These are phyloP conservation scores for Talaromyces marneffei DNA, from an alignment of 2,329 filamentous ascomycete genomes.

Conservation along the genomic window DNA sequence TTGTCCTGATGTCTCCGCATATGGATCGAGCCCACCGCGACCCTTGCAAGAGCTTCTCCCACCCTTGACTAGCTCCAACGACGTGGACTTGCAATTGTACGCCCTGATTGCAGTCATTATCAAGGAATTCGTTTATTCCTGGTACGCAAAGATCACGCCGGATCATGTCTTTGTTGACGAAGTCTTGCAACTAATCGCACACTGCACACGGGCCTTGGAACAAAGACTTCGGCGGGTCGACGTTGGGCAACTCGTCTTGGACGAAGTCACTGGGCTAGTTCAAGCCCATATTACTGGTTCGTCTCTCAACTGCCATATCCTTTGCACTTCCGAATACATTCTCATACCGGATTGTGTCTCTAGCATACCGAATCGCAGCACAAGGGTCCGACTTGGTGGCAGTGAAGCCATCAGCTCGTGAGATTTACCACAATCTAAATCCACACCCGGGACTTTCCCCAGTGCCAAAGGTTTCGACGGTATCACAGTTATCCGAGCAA, in stretches of 20 bases:
- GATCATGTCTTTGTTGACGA: slow-evolving; percentile 85
- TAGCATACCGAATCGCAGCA: slow-evolving; percentile 69
- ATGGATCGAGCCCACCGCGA: slow-evolving; percentile 50
- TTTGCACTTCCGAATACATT: neutral
- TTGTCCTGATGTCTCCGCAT: slow-evolving; percentile 57
- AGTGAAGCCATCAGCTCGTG: slow-evolving; percentile 56
- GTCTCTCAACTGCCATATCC: slow-evolving; percentile 17
- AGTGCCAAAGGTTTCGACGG: slow-evolving; percentile 56
- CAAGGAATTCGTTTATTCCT: slow-evolving; percentile 82
- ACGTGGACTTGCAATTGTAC: slow-evolving; percentile 88
- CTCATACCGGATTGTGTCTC: slow-evolving; percentile 19
- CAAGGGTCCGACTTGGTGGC: slow-evolving; percentile 54
- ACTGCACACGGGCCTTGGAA: slow-evolving; percentile 82
- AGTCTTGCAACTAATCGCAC: slow-evolving; percentile 82
- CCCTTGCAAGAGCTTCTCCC: slow-evolving; percentile 79
- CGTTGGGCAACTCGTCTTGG: slow-evolving; percentile 72
- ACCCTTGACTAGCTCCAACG: slow-evolving; percentile 87
- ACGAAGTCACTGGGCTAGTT: slow-evolving; percentile 79
- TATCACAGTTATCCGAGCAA: slow-evolving; percentile 54
- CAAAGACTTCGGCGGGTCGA: slow-evolving; percentile 78
- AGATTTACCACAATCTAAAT: slow-evolving; percentile 76
- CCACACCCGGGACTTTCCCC: slow-evolving; percentile 77
- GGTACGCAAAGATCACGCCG: slow-evolving; percentile 89
- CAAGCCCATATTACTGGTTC: slow-evolving; percentile 74
- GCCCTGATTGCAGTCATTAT: slow-evolving; percentile 85